Conservation (phyloP, 2,329 filamentous ascomycete species). For the Periconia macrospinosa region DNA sequence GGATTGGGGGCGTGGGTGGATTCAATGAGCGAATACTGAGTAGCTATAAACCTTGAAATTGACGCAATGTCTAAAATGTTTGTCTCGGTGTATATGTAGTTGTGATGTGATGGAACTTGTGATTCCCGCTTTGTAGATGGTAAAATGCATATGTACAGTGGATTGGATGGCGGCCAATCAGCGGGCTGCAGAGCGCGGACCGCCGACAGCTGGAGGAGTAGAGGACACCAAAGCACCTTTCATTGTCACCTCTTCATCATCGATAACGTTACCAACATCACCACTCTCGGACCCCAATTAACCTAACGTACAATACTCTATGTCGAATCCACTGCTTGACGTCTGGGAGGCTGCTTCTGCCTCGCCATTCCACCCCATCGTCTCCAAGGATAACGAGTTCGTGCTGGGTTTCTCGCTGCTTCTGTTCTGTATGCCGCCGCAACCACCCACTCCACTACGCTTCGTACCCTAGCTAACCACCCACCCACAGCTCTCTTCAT, state of each 20-base stretch:
- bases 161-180: slow-evolving; percentile 14
- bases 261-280: slow-evolving; percentile 5
- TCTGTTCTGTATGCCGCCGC: slow-evolving; percentile 57
- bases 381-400: slow-evolving; percentile 86
- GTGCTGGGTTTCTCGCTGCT: slow-evolving; percentile 76
- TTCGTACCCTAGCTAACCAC: slow-evolving; percentile 27
- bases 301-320: slow-evolving; percentile 13
- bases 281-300: slow-evolving; percentile 7
- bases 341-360: slow-evolving; percentile 91
- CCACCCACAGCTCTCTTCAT: slow-evolving; percentile 61
- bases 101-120: neutral
- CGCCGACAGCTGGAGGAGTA: neutral
- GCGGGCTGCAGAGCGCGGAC: slow-evolving; percentile 8
- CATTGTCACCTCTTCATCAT: slow-evolving; percentile 2
- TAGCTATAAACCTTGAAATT: slow-evolving; percentile 1
- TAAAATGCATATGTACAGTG: neutral
- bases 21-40: neutral
- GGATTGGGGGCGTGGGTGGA: neutral
- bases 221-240: slow-evolving; percentile 28
- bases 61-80: neutral
- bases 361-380: slow-evolving; percentile 78
- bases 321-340: slow-evolving; percentile 65
- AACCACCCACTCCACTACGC: slow-evolving; percentile 6
- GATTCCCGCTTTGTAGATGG: neutral
- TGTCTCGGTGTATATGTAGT: neutral